Base-by-base conservation (phyloP, 371 early-diverging fungal species). In the Mucor saturninus region DNA sequence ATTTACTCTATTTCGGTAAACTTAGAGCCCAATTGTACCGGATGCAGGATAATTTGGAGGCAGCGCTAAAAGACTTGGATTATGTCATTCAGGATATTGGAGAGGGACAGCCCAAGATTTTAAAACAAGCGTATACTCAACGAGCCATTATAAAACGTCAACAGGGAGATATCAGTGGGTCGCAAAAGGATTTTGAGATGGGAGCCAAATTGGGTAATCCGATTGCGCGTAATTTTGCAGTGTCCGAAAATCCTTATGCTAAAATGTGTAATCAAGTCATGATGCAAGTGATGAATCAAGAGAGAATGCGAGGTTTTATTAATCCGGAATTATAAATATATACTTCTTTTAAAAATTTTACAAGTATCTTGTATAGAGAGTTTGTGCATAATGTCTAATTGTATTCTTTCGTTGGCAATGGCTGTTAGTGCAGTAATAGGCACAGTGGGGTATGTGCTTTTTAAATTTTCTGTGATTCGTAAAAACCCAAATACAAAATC, bases 201-300 rank as follows among this genome's bases (percentile, higher is more conserved):
- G 81, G 95, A 26, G 94, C 93, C 2, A 83, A 86, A 61, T 87
- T 79, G 56, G 96, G 96, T 6, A 94, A 92, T 67, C 87, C 91
- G 30, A 63, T 95, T 5, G 95, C 95, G n/a, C 86, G 88, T 61
- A 81, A 83, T 28, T 81, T 89, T 0, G 79, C 87, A 29, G 89
- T 94, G 0, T 78, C 83, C 59, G 93, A 93, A 62, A 96, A 96
- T 67, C 96, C 95, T 2, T 93, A 93, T 77, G 95, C 95, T 4
- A 93, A 95, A 61, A 82, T 96, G 84, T 96, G 93, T 61, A 87
- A 88, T 49, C 88, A 87, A 35, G 86, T 90, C 54, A 84, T 92
- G 64, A 76, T 85, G 68, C 87, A 93, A 59, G 85, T 87, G 53
- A 88, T 92, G 80, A 74, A 74, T 26, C 74, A 78, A 7, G 83